Evolutionary conservation across 2,329 filamentous ascomycete genomes (phyloP).

Genomic region (Dryadomyces sulphureus): DNA sequence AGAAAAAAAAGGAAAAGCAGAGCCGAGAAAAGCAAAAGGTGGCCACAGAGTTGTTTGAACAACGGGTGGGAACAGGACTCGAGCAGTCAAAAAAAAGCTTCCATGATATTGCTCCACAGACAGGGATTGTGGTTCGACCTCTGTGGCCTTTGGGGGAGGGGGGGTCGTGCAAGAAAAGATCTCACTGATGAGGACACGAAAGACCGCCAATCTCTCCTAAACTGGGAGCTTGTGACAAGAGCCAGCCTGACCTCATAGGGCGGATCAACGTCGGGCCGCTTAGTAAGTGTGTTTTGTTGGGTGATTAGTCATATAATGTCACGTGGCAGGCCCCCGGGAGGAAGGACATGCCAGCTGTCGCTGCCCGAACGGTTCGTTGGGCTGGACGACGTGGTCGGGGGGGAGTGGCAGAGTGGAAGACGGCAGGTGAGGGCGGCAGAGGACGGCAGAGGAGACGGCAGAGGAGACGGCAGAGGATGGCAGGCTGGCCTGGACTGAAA

Average conservation of each 20-base stretch:
- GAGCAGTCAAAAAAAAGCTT: not conserved
- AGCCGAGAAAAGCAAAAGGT: not conserved
- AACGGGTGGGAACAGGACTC: not conserved
- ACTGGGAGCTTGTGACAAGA: not conserved
- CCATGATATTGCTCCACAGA: not conserved
- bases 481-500: too few relatives aligned
- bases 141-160: not conserved
- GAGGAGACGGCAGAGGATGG: too few relatives aligned
- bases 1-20: not conserved
- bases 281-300: too few relatives aligned
- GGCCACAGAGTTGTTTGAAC: too few relatives aligned
- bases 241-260: not conserved
- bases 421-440: too few relatives aligned
- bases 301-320: not conserved
- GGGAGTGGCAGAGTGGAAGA: too few relatives aligned
- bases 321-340: too few relatives aligned
- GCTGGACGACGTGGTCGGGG: too few relatives aligned
- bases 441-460: too few relatives aligned
- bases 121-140: not conserved
- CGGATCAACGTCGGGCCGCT: not conserved
- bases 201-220: too few relatives aligned
- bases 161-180: slow-evolving; percentile 1
- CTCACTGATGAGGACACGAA: not conserved
- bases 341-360: too few relatives aligned
- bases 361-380: too few relatives aligned